Conservation (phyloP, 495 filamentous ascomycete species). For the Xylaria palmicola region DNA sequence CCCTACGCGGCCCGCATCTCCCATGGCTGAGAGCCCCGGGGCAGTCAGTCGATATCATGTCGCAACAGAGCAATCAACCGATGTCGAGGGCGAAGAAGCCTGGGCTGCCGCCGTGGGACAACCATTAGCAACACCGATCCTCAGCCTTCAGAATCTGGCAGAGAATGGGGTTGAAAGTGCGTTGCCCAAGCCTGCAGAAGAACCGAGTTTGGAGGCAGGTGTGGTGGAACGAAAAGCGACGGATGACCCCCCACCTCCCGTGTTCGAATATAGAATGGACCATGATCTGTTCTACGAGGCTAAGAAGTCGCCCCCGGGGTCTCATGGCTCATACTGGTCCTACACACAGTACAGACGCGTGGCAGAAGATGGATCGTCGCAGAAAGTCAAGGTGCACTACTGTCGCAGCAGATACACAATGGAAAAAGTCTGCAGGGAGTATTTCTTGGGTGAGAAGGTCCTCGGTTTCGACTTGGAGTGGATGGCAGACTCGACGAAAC, state of each 20-base stretch:
- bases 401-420: slow-evolving; percentile 64
- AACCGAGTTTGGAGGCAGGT: background rate
- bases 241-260: slow-evolving; percentile 32
- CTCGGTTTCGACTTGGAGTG: slow-evolving; percentile 90
- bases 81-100: background rate
- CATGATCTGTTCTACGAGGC: slow-evolving; percentile 45
- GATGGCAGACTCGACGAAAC: slow-evolving; percentile 50
- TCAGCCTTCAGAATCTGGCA: background rate
- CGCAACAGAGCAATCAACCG: background rate
- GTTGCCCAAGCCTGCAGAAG: background rate
- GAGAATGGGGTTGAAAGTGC: background rate
- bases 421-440: slow-evolving; percentile 60
- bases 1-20: slow-evolving; percentile 15
- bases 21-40: background rate
- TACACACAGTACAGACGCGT: slow-evolving; percentile 60
- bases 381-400: slow-evolving; percentile 67
- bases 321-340: slow-evolving; percentile 61
- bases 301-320: slow-evolving; percentile 37
- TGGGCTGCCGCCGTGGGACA: background rate
- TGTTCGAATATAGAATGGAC: slow-evolving; percentile 45
- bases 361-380: slow-evolving; percentile 27
- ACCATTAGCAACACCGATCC: background rate
- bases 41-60: background rate
- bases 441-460: slow-evolving; percentile 67
- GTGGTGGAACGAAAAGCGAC: background rate